A percentile compares a stretch with the other conserved stretches of the same genome.
phyloP scores from a whole-genome alignment of 2,329 filamentous ascomycete species.

The Xylaria sp. region DNA sequence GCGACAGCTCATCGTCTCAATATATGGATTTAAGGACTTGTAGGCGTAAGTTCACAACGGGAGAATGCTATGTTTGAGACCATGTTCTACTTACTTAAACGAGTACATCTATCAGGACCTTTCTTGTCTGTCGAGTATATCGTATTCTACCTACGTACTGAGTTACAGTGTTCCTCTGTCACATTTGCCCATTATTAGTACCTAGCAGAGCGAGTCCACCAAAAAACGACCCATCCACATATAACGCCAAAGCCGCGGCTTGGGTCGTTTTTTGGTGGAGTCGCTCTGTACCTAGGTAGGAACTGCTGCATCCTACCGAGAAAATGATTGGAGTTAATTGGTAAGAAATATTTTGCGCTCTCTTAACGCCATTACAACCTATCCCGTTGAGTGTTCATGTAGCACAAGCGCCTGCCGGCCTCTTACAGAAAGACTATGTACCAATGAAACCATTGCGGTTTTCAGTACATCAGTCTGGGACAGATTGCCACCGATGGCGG shows the following conservation, averaged over 20 bases:
- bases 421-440: neutral
- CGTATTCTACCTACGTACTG: neutral
- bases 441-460: neutral
- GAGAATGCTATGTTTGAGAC: too few species aligned
- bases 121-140: neutral
- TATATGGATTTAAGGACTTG: too few species aligned
- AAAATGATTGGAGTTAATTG: neutral
- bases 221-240: too few species aligned
- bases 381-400: neutral
- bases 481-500: neutral
- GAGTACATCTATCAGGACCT: too few species aligned
- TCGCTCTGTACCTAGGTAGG: too few species aligned
- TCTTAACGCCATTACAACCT: neutral
- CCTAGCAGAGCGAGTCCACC: too few species aligned
- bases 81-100: too few species aligned
- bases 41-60: too few species aligned
- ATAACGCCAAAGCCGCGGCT: too few species aligned
- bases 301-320: neutral
- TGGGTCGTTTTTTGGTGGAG: too few species aligned
- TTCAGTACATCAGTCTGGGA: neutral
- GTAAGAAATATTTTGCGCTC: neutral
- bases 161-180: neutral
- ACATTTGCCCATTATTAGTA: neutral
- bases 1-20: neutral
- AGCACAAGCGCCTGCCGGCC: constrained; percentile 13